These are phyloP conservation scores for Cymodocea nodosa DNA, from an alignment of 116 monocot species.

Conservation along the genomic window DNA sequence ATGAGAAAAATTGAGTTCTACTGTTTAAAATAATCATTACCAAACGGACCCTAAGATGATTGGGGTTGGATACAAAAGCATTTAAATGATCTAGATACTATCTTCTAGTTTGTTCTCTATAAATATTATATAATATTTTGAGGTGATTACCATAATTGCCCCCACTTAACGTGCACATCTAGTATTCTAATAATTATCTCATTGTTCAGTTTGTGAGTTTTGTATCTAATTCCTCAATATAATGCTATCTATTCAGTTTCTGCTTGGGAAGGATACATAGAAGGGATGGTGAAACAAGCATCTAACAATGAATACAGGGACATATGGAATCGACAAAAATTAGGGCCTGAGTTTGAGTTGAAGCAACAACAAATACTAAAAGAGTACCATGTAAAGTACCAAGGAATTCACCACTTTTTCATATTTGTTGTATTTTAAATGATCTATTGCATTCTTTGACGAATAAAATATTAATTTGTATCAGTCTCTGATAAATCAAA, in stretches of 20 bases:
- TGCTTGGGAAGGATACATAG: slow-evolving; percentile 66
- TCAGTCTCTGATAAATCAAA: slow-evolving; percentile 71
- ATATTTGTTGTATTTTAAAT: too few species aligned
- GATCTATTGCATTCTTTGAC: not conserved
- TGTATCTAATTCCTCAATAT: not conserved
- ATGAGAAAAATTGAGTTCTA: too few species aligned
- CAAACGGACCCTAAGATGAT: too few species aligned
- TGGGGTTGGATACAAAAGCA: too few species aligned
- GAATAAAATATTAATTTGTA: not conserved
- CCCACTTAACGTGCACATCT: too few species aligned
- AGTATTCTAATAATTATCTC: too few species aligned
- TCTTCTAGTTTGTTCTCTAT: too few species aligned
- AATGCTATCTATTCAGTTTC: slow-evolving; percentile 37
- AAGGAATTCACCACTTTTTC: not conserved
- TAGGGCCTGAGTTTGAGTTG: slow-evolving; percentile 74
- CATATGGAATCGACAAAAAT: slow-evolving; percentile 73
- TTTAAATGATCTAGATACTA: too few species aligned
- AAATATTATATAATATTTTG: too few species aligned
- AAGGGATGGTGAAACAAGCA: slow-evolving; percentile 76
- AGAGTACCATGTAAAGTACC: slow-evolving; percentile 40
- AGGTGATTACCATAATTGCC: too few species aligned
- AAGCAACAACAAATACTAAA: slow-evolving; percentile 69
- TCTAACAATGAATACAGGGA: slow-evolving; percentile 71
- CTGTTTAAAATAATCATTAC: too few species aligned
- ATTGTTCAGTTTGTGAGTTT: not conserved